Conservation (phyloP, 2,329 filamentous ascomycete genomes). For the Pseudocercospora musae region DNA sequence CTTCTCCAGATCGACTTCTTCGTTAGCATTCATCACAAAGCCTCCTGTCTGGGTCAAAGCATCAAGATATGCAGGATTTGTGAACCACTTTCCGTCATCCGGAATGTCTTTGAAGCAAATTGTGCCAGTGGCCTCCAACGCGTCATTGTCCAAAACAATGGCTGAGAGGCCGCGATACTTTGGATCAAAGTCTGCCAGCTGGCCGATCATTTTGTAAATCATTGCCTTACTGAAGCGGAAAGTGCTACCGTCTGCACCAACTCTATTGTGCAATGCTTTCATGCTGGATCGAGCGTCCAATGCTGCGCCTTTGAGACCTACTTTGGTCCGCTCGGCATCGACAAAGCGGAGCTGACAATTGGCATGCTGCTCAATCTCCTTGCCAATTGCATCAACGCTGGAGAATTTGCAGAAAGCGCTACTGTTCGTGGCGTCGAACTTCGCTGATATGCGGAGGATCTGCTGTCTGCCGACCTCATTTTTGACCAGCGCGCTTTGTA, state of each 20-base stretch:
- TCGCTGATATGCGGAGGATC: conserved; percentile 10
- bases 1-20: conserved; percentile 30
- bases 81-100: conserved; percentile 19
- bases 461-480: conserved; percentile 14
- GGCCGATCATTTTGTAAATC: conserved; percentile 18
- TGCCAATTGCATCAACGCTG: conserved; percentile 12
- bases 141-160: conserved; percentile 36
- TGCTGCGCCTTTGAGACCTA: conserved; percentile 27
- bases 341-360: conserved; percentile 8
- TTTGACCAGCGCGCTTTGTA: conserved; percentile 31
- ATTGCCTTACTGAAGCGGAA: conserved; percentile 16
- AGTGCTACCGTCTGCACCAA: conserved; percentile 23
- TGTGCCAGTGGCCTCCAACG: conserved; percentile 35
- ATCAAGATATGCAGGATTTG: conserved; percentile 37
- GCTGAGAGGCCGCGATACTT: conserved; percentile 39
- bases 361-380: conserved; percentile 11
- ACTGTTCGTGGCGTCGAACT: conserved; percentile 4
- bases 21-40: conserved; percentile 24
- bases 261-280: background rate
- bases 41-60: conserved; percentile 36
- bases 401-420: conserved; percentile 9
- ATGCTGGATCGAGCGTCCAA: conserved; percentile 1
- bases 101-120: conserved; percentile 17
- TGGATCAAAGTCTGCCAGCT: conserved; percentile 17
- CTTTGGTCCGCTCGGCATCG: conserved; percentile 26